Evolutionary conservation across 805 yeast species (phyloP).

Genomic region (Teunomyces pallodes): DNA sequence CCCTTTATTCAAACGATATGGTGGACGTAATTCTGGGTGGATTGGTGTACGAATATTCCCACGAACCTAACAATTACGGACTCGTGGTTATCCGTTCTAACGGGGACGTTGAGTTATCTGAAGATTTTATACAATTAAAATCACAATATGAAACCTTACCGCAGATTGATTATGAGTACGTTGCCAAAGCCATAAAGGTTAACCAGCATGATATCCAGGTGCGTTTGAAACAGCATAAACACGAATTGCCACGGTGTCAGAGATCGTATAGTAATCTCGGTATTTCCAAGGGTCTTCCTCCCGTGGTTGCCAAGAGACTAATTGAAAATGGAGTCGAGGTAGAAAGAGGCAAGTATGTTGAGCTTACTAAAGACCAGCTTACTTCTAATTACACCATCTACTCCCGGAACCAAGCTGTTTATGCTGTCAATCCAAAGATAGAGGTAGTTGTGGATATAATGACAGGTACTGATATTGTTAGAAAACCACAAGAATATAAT

Average conservation of each 20-base stretch:
- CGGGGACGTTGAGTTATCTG: conserved; percentile 42
- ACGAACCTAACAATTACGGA: conserved; percentile 79
- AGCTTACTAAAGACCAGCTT: conserved; percentile 43
- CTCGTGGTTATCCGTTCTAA: conserved; percentile 49
- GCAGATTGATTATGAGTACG: conserved; percentile 19
- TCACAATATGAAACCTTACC: conserved; percentile 41
- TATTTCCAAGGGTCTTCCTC: conserved; percentile 46
- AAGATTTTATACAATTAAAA: conserved; percentile 45
- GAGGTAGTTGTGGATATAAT: conserved; percentile 13
- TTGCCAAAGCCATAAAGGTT: conserved; percentile 22
- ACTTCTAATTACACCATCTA: conserved; percentile 41
- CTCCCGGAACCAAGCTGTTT: conserved; percentile 11
- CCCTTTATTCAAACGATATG: conserved; percentile 73
- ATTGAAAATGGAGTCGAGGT: conserved; percentile 50
- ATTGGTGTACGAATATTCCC: conserved; percentile 74
- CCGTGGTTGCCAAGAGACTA: conserved; percentile 39
- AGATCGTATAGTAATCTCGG: conserved; percentile 31
- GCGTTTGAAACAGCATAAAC: conserved; percentile 15
- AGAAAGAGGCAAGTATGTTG: conserved; percentile 48
- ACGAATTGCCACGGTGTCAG: conserved; percentile 31
- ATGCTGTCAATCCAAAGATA: conserved; percentile 24
- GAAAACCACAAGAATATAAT: conserved; percentile 23
- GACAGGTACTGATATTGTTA: conserved; percentile 17
- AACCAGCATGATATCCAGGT: conserved; percentile 22
- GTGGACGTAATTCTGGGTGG: conserved; percentile 80